phyloP scores from a whole-genome alignment of 306 rosid genomes.

The Urtica urens region DNA sequence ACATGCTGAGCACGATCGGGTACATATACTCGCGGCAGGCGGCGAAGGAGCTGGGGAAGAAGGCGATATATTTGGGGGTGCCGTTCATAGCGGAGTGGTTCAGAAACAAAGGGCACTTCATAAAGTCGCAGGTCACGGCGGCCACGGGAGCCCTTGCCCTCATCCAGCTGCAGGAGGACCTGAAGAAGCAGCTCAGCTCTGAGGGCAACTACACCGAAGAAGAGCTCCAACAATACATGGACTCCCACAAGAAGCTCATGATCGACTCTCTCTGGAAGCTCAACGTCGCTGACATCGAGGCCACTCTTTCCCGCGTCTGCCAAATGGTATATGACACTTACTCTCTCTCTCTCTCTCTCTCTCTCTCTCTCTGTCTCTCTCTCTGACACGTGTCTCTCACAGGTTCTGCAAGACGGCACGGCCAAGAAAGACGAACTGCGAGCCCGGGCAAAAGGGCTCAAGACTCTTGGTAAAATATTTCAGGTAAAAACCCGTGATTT shows the following conservation, averaged over 20 bases:
- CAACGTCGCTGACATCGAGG: slow-evolving; percentile 96
- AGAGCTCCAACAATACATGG: slow-evolving; percentile 85
- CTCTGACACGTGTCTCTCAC: slow-evolving; percentile 21
- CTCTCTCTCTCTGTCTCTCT: too few species aligned
- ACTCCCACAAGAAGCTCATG: slow-evolving; percentile 80
- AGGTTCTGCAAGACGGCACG: slow-evolving; percentile 89
- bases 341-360: too few species aligned
- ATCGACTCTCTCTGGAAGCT: slow-evolving; percentile 97
- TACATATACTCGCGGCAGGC: slow-evolving; percentile 92
- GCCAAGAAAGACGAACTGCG: slow-evolving; percentile 87
- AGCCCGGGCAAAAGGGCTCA: slow-evolving; percentile 92
- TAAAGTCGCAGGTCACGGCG: slow-evolving; percentile 96
- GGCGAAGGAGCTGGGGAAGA: slow-evolving; percentile 95
- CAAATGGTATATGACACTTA: slow-evolving; percentile 89
- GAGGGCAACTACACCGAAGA: slow-evolving; percentile 91
- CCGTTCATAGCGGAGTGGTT: slow-evolving; percentile 98
- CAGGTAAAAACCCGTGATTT: slow-evolving; percentile 45
- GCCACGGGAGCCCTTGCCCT: slow-evolving; percentile 98
- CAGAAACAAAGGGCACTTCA: slow-evolving; percentile 95
- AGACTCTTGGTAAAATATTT: slow-evolving; percentile 91
- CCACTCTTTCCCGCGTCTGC: slow-evolving; percentile 93
- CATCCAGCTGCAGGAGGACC: slow-evolving; percentile 96
- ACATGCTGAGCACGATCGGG: slow-evolving; percentile 92
- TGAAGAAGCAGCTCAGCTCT: slow-evolving; percentile 82
- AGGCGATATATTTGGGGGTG: slow-evolving; percentile 88